phyloP scores from a whole-genome alignment of 495 filamentous ascomycete genomes.

The Articulospora tetracladia region DNA sequence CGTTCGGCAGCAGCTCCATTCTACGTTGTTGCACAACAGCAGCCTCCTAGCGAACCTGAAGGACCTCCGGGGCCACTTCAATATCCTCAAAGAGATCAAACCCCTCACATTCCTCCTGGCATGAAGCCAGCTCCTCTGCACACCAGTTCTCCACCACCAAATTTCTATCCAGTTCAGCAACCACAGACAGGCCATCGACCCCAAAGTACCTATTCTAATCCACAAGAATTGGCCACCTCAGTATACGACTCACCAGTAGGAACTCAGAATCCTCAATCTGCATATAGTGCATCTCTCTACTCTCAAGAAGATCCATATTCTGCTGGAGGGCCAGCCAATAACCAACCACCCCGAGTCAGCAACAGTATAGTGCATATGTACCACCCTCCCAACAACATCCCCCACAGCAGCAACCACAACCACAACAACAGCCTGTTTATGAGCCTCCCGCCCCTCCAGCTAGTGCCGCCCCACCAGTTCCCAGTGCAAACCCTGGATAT shows the following conservation, averaged over 20 bases:
- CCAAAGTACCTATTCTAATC: slow-evolving; percentile 67
- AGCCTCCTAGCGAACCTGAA: slow-evolving; percentile 27
- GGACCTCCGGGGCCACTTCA: slow-evolving; percentile 31
- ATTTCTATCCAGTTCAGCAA: slow-evolving; percentile 34
- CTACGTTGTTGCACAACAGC: slow-evolving; percentile 28
- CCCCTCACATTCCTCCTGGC: slow-evolving; percentile 35
- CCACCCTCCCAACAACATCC: slow-evolving; percentile 23
- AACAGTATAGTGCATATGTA: slow-evolving; percentile 40
- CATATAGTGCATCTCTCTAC: slow-evolving; percentile 57
- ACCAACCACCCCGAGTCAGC: slow-evolving; percentile 43
- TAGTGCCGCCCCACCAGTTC: slow-evolving; percentile 5
- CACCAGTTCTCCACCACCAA: slow-evolving; percentile 38
- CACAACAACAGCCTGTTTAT: slow-evolving; percentile 27
- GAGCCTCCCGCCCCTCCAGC: slow-evolving; percentile 23
- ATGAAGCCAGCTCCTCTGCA: slow-evolving; percentile 45
- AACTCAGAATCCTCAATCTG: slow-evolving; percentile 41
- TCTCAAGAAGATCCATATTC: slow-evolving; percentile 53
- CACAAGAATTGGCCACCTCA: slow-evolving; percentile 82
- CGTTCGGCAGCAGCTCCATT: slow-evolving; percentile 35
- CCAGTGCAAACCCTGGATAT: slow-evolving; percentile 16
- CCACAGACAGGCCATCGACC: slow-evolving; percentile 47
- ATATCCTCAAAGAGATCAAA: slow-evolving; percentile 31
- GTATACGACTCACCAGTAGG: slow-evolving; percentile 78
- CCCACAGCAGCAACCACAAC: slow-evolving; percentile 32
- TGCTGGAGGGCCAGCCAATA: slow-evolving; percentile 27